These are phyloP conservation scores for Hyaloscypha bicolor DNA, from an alignment of 495 filamentous ascomycete genomes.

Conservation along the genomic window DNA sequence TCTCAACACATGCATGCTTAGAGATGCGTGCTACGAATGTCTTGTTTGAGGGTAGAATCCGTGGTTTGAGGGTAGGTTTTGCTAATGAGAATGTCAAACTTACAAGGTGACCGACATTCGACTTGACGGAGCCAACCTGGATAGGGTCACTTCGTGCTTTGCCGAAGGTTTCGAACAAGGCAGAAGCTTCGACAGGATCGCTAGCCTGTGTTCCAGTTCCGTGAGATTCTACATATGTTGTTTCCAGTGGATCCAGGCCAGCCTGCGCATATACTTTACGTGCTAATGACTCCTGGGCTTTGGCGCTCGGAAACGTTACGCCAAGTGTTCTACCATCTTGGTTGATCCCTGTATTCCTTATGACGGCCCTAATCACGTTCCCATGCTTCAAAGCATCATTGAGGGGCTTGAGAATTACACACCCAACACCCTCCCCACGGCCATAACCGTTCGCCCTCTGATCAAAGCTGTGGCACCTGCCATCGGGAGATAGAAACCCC, in stretches of 20 bases:
- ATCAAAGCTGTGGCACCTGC: slow-evolving; percentile 63
- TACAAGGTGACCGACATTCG: slow-evolving; percentile 60
- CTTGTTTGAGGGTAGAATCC: background rate
- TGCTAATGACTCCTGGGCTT: slow-evolving; percentile 52
- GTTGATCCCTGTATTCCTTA: slow-evolving; percentile 61
- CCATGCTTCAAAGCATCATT: slow-evolving; percentile 56
- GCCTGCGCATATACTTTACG: slow-evolving; percentile 50
- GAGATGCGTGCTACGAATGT: background rate
- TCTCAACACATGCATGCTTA: background rate
- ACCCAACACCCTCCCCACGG: slow-evolving; percentile 63
- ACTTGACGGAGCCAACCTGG: slow-evolving; percentile 60
- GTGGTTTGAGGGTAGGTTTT: background rate
- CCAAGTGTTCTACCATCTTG: slow-evolving; percentile 62
- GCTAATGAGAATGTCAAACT: background rate
- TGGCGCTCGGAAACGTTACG: slow-evolving; percentile 59
- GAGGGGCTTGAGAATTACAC: slow-evolving; percentile 63
- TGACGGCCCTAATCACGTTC: slow-evolving; percentile 62
- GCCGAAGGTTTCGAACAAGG: slow-evolving; percentile 54
- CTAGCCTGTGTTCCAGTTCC: slow-evolving; percentile 63
- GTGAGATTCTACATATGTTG: slow-evolving; percentile 50
- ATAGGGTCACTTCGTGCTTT: slow-evolving; percentile 43
- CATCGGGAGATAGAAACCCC: slow-evolving; percentile 36
- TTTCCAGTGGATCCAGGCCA: slow-evolving; percentile 48
- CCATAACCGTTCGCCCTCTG: slow-evolving; percentile 64
- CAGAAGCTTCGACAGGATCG: slow-evolving; percentile 63